Percentiles rank a stretch among this genome's conserved stretches.
These are phyloP conservation scores for Linnemannia elongata DNA, from an alignment of 192 early-diverging fungal genomes.

Conservation along the genomic window DNA sequence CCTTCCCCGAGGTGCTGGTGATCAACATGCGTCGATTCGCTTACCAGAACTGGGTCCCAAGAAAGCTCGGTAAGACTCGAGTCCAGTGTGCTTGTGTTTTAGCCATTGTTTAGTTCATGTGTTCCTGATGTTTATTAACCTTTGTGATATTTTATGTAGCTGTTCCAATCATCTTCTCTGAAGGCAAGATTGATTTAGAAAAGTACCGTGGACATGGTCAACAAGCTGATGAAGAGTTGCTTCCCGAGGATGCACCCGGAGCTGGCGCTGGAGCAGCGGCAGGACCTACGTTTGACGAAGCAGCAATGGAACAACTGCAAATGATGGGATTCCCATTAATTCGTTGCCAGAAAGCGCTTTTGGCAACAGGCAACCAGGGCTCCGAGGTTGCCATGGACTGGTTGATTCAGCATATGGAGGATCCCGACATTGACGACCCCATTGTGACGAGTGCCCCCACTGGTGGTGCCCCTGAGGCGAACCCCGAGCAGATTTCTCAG, in stretches of 20 bases:
- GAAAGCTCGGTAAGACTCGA: slow-evolving; percentile 64
- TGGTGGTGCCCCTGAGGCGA: slow-evolving; percentile 23
- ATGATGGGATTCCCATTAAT: slow-evolving; percentile 94
- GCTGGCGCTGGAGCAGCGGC: background rate
- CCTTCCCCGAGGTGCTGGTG: slow-evolving; percentile 82
- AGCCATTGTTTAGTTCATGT: background rate
- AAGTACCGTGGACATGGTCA: slow-evolving; percentile 77
- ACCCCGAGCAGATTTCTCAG: slow-evolving; percentile 63
- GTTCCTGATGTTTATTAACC: background rate
- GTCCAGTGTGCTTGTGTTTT: background rate
- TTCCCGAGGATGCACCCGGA: slow-evolving; percentile 78
- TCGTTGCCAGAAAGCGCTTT: slow-evolving; percentile 86
- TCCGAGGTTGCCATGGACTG: slow-evolving; percentile 93
- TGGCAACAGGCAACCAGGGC: slow-evolving; percentile 84
- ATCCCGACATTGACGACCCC: slow-evolving; percentile 90
- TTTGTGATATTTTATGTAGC: slow-evolving; percentile 36
- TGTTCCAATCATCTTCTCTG: slow-evolving; percentile 70
- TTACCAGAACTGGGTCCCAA: slow-evolving; percentile 87
- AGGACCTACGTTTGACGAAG: slow-evolving; percentile 72
- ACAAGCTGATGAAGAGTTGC: slow-evolving; percentile 75
- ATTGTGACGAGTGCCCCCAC: slow-evolving; percentile 40
- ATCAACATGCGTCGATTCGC: slow-evolving; percentile 81
- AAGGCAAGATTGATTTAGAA: slow-evolving; percentile 72
- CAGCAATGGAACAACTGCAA: slow-evolving; percentile 82
- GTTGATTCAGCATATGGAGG: slow-evolving; percentile 98